A percentile compares a stretch with the other conserved stretches of the same genome.
phyloP scores from a whole-genome alignment of 495 filamentous ascomycete species.

The Penicillium egyptiacum region DNA sequence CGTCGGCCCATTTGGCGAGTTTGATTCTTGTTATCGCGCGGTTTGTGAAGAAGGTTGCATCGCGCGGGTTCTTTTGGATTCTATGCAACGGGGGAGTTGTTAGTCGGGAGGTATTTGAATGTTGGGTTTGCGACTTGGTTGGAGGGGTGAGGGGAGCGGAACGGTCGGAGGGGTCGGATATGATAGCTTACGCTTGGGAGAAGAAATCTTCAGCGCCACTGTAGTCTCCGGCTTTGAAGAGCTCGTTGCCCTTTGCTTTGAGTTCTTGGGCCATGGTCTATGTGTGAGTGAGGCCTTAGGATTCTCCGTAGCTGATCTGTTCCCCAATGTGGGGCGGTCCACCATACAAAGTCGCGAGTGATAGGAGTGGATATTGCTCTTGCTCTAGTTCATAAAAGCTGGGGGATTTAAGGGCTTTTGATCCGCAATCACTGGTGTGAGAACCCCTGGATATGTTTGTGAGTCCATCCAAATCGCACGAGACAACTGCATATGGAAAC shows the following conservation, averaged over 20 bases:
- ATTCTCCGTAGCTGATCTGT: conserved; percentile 22
- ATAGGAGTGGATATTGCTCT: conserved; percentile 3
- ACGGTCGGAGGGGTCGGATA: neutral
- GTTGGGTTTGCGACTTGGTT: neutral
- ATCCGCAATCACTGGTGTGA: neutral
- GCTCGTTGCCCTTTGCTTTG: conserved; percentile 47
- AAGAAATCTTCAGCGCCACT: conserved; percentile 72
- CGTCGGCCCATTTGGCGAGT: conserved; percentile 68
- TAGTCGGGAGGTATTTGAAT: neutral
- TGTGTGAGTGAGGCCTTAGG: neutral
- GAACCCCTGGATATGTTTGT: neutral
- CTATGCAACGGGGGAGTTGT: conserved; percentile 20
- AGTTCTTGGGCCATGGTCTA: conserved; percentile 42
- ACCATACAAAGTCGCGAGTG: conserved; percentile 11
- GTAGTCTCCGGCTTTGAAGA: conserved; percentile 70
- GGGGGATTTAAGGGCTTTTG: neutral
- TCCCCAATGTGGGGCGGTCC: conserved; percentile 24
- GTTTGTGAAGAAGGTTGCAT: conserved; percentile 69
- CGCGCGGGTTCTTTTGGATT: conserved; percentile 48
- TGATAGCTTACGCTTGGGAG: conserved; percentile 73
- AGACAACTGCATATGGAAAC: conserved; percentile 28
- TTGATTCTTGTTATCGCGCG: conserved; percentile 80
- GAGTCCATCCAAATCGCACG: neutral
- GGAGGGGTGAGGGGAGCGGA: neutral
- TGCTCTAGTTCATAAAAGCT: neutral